Percentiles rank a stretch among this genome's conserved stretches.
phyloP scores from a whole-genome alignment of 2,329 filamentous ascomycete species.

The Blumeria graminis region DNA sequence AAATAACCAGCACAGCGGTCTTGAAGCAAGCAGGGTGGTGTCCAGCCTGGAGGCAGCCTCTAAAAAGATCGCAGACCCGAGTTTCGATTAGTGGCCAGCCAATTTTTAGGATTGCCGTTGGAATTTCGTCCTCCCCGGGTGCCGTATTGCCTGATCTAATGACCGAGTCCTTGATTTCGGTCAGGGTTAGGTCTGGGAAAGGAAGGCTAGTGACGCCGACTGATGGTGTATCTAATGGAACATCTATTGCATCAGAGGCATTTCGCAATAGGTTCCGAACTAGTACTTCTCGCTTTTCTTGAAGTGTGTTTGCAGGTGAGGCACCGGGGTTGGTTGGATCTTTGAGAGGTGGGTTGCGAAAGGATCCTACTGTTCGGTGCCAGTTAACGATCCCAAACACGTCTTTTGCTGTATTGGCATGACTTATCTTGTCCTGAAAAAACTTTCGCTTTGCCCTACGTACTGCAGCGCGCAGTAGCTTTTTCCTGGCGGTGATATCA shows the following conservation, averaged over 20 bases:
- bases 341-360: neutral
- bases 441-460: neutral
- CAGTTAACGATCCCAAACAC: neutral
- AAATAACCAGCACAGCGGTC: neutral
- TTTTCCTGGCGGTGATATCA: neutral
- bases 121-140: neutral
- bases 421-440: neutral
- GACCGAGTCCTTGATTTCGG: neutral
- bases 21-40: neutral
- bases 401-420: neutral
- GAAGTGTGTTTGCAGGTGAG: neutral
- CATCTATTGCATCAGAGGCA: neutral
- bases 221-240: neutral
- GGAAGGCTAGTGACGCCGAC: neutral
- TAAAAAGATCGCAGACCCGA: neutral
- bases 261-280: neutral
- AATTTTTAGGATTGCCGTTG: neutral
- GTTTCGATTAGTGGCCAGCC: neutral
- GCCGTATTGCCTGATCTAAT: neutral
- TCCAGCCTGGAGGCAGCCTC: neutral
- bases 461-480: neutral
- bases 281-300: neutral
- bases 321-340: neutral
- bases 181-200: neutral
- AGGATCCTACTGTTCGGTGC: neutral